These are phyloP conservation scores for Leucosporidium yakuticum DNA, from an alignment of 768 basidiomycete species.

Conservation along the genomic window DNA sequence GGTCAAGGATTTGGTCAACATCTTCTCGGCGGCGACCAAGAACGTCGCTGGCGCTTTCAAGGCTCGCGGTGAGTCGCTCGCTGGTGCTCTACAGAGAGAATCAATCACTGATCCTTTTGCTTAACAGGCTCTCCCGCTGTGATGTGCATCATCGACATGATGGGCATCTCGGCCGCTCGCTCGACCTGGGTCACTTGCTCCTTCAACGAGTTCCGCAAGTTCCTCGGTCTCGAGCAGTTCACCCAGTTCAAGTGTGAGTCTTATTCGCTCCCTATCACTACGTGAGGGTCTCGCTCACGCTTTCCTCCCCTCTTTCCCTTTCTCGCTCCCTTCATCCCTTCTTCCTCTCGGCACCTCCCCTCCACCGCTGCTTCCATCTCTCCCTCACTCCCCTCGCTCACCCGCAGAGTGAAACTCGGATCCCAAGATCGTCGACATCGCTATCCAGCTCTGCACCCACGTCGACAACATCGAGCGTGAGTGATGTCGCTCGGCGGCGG, in stretches of 20 bases:
- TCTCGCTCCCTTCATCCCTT: not conserved
- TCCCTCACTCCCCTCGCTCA: not conserved
- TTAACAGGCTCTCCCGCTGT: constrained; percentile 8
- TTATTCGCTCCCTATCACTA: no score
- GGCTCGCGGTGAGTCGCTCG: constrained; percentile 14
- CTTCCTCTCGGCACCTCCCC: no score
- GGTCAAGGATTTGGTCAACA: constrained; percentile 7
- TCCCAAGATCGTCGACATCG: constrained; percentile 40
- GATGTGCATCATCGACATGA: constrained; percentile 11
- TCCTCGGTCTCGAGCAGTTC: constrained; percentile 30
- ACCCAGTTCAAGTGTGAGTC: constrained; percentile 34
- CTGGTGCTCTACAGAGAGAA: not conserved
- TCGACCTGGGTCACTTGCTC: constrained; percentile 47
- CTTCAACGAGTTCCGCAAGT: constrained; percentile 36
- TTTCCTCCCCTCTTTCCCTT: no score
- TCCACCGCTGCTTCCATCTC: no score
- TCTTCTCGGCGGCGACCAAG: constrained; percentile 21
- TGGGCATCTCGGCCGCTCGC: constrained; percentile 18
- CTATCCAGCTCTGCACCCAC: constrained; percentile 61
- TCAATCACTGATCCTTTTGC: not conserved
- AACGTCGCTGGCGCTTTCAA: constrained; percentile 24
- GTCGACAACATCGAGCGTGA: constrained; percentile 64
- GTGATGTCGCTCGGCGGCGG: no score
- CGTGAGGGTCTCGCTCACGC: not conserved
- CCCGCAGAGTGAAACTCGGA: constrained; percentile 45